Evolutionary conservation across 2,329 filamentous ascomycete genomes (phyloP), one percentile per base, ranked within the genome.

Genomic region (Penicillium sp.): DNA sequence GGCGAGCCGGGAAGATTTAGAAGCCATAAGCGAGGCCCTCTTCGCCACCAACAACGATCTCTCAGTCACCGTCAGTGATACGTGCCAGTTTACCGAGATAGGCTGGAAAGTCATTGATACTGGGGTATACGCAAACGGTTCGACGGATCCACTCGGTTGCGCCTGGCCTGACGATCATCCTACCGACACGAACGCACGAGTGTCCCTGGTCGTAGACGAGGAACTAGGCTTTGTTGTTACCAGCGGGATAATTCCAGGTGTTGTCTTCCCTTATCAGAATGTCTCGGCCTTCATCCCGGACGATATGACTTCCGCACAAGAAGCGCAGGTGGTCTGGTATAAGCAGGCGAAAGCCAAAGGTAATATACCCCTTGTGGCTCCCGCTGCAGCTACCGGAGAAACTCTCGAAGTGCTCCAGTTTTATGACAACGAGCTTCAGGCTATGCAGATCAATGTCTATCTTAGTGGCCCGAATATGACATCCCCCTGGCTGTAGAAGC

Each of bases 231-330:
- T 52, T 12, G 37, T 49, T 10, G 26, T 52, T 7, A 52, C 50
- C 5, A 45, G 50, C 27, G 45, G 45, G 15, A 37, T 45, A 7
- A 45, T 52, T 30, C 39, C 39, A 2, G 50, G 45, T 21, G 49
- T n/a, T 3, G 45, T 52, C 9, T 52, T 48, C 13, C 45, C 50
- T 2, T 52, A 52, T 34, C 26, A 50, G 7, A 52, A 52, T 13
- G 26, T 49, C 20, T 52, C 50, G 12, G 50, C 50, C 15, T 52
- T 52, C 10, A 49, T 52, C 12, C 50, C 50, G 10, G n/a, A 52
- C 20, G 20, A 12, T 2, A 49, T 52, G 50, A 20, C 50, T 7
- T 12, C 33, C 1, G 20, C 50, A 3, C 50, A 52, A 17, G 45
- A 47, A 15, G 40, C 45, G 15, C 50, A 52, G 45, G 40, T 40